Evolutionary conservation across 805 yeast genomes (phyloP), one percentile per base, ranked within the genome.

Genomic region (Candida germanica): DNA sequence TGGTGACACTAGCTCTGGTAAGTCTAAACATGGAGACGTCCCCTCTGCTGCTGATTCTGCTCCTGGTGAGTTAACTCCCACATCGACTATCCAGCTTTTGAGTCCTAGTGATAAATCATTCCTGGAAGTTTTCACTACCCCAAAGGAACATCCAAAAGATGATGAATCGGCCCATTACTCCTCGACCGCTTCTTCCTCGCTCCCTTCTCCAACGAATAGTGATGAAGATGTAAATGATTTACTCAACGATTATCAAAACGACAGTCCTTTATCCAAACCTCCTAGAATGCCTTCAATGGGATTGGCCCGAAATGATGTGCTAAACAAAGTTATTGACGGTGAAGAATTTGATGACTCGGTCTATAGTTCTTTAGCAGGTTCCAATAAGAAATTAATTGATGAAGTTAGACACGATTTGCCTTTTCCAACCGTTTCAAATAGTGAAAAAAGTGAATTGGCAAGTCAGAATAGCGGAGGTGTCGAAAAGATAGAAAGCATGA

Each of bases 191-290:
- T 36, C 36, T 5, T 31, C 36, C 8, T 40, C 47, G 9, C 36
- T 38, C 14, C 39, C 48, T 4, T 38, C 48, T 1, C 42, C 45
- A 9, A 33, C 12, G 10, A 13, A 22, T 9, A 25, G 29, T 6
- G 23, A 17, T 3, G 39, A 38, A 15, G 37, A 39, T 16, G 37
- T 37, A 14, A 41, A 41, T 28, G 48, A 44, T 25, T 35, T 44
- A n/a, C 29, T 44, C 5, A 44, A 41, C 31, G 45, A 38, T 17
- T 44, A 44, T 18, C 34, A 38, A 29, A 31, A 26, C 18, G 43
- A 37, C 10, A 44, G 48, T 32, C 48, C 48, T 13, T 23, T 36
- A 6, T 36, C 40, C 6, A 26, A 31, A 14, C 31, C 32, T 16
- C 28, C 37, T 20, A 12, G 29, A 7, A 34, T 10, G n/a, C 13